phyloP scores from a whole-genome alignment of 495 filamentous ascomycete species.

The Neurospora sp. region DNA sequence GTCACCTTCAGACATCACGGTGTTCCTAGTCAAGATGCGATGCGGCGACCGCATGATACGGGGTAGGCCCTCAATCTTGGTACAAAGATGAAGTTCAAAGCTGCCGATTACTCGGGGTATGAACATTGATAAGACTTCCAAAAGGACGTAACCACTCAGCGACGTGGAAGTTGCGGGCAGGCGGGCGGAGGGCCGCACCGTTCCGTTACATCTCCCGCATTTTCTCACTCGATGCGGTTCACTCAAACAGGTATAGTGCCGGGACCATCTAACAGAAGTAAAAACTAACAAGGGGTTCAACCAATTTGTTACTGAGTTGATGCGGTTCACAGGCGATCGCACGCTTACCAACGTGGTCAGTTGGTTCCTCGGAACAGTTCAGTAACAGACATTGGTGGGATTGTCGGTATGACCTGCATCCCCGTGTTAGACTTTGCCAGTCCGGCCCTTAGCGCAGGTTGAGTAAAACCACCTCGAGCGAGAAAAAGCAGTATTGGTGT shows the following conservation, averaged over 20 bases:
- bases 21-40: not conserved
- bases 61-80: not conserved
- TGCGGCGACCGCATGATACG: not conserved
- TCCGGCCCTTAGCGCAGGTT: not conserved
- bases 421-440: not conserved
- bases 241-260: too few relatives aligned
- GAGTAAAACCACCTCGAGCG: not conserved
- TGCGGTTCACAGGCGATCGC: not conserved
- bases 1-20: not conserved
- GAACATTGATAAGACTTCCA: not conserved
- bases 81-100: not conserved
- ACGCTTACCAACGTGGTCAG: not conserved
- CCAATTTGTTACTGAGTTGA: not conserved
- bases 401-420: not conserved
- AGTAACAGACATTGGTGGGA: not conserved
- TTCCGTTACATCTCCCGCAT: not conserved
- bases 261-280: not conserved
- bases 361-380: not conserved
- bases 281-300: not conserved
- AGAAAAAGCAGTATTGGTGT: not conserved
- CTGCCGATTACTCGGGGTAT: not conserved
- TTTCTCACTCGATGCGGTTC: too few relatives aligned
- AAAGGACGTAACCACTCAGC: not conserved
- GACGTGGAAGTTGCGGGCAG: not conserved
- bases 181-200: not conserved